Percentiles rank a stretch among this genome's conserved stretches.
These are phyloP conservation scores for Hericium erinaceus DNA, from an alignment of 768 basidiomycete species.

Conservation along the genomic window DNA sequence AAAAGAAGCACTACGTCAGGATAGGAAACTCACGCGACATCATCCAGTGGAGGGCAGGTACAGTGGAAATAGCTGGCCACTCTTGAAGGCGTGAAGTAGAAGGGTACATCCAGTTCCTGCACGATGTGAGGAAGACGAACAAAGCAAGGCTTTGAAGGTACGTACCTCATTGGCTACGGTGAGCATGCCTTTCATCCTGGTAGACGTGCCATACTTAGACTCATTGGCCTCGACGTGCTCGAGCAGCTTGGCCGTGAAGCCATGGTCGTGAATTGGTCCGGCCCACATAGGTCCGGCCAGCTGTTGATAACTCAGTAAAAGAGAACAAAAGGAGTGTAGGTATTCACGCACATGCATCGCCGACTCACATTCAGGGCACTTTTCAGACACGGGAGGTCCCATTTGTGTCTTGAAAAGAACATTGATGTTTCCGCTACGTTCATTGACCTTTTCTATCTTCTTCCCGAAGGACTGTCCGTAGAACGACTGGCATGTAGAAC, in stretches of 20 bases:
- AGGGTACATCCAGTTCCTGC: constrained; percentile 68
- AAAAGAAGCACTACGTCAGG: not conserved
- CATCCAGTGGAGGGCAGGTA: constrained; percentile 62
- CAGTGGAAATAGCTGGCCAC: constrained; percentile 80
- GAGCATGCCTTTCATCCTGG: constrained; percentile 93
- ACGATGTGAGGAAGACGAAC: not conserved
- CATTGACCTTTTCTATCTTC: constrained; percentile 50
- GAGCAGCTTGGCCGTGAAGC: constrained; percentile 69
- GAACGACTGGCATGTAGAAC: constrained; percentile 72
- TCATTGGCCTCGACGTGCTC: constrained; percentile 57
- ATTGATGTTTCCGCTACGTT: constrained; percentile 47
- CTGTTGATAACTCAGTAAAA: constrained; percentile 28
- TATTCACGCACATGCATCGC: constrained; percentile 55
- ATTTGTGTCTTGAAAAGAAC: constrained; percentile 60
- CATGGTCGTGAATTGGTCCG: constrained; percentile 69
- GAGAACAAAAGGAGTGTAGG: not conserved
- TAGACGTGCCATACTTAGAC: constrained; percentile 64
- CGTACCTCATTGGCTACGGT: constrained; percentile 79
- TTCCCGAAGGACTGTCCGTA: constrained; percentile 83
- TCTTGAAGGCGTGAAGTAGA: constrained; percentile 83
- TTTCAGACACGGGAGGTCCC: constrained; percentile 56
- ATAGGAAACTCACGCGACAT: constrained; percentile 53
- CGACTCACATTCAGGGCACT: constrained; percentile 78
- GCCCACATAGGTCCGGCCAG: constrained; percentile 97
- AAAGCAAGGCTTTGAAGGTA: constrained; percentile 1